Evolutionary conservation across 1,284 basidiomycete genomes (phyloP).

Genomic region (Abortiporus biennis): DNA sequence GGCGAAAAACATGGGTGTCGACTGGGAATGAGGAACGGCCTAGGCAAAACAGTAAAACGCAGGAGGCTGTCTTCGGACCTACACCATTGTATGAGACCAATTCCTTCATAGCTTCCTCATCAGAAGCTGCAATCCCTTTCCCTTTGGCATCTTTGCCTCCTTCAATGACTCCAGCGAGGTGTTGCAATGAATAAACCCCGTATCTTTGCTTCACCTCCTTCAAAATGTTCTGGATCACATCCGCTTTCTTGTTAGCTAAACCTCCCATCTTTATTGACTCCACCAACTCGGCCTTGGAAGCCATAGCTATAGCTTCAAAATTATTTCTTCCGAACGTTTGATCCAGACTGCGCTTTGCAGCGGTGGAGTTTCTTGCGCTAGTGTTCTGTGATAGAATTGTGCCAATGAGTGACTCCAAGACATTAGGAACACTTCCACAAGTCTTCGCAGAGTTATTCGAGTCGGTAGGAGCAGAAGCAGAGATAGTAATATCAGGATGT

Average conservation of each 20-base stretch:
- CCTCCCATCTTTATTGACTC: conserved; percentile 66
- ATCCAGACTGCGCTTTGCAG: conserved; percentile 59
- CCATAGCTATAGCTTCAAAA: conserved; percentile 53
- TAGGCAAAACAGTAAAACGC: conserved; percentile 74
- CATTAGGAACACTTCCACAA: conserved; percentile 54
- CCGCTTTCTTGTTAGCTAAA: conserved; percentile 69
- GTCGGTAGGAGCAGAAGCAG: conserved; percentile 13
- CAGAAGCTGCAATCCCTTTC: conserved; percentile 26
- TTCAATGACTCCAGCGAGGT: conserved; percentile 35
- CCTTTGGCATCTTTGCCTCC: conserved; percentile 5
- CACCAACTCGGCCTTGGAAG: conserved; percentile 45
- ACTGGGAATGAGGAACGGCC: conserved; percentile 72
- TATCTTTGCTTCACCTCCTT: conserved; percentile 45
- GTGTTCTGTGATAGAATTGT: conserved; percentile 78
- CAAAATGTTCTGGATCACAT: conserved; percentile 58
- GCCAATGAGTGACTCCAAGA: conserved; percentile 67
- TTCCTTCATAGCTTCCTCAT: conserved; percentile 64
- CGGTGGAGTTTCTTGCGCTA: conserved; percentile 52
- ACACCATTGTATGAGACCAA: conserved; percentile 66
- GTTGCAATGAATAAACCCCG: conserved; percentile 50
- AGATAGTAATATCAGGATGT: conserved; percentile 23
- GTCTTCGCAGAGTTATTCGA: conserved; percentile 39
- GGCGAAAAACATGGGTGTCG: conserved; percentile 69
- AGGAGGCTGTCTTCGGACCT: conserved; percentile 76
- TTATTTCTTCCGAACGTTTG: conserved; percentile 52